Evolutionary conservation across 192 early-diverging fungal genomes (phyloP), one percentile per base, ranked within the genome.

Genomic region (Linnemannia zychae): DNA sequence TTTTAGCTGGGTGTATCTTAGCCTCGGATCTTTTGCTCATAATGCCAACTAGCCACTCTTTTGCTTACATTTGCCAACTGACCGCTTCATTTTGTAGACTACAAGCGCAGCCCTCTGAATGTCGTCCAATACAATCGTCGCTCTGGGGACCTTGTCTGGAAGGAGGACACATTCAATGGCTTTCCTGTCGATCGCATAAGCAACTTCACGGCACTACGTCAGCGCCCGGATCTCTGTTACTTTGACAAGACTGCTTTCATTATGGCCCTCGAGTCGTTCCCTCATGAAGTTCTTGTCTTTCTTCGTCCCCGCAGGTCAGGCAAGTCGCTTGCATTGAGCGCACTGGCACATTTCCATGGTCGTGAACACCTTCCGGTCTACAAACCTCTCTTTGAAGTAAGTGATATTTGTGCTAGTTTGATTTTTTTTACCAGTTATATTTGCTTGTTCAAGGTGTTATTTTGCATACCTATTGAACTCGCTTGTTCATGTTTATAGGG

Each of bases 161-260:
- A 69, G 17, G 49, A 82, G 66, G 81, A 67, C 37, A 50, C 75
- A 48, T 82, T 82, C 72, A 72, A 16, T 67, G 44, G 37, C 53
- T 77, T 77, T 72, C 81, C 81, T 46, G 75, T 66, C 34, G 34
- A 82, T 73, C 36, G 38, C 69, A 60, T 82, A 74, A 77, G 18
- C 81, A 37, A 77, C 78, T 79, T 79, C 70, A 76, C 66, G 67
- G 34, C 0, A 66, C 44, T 79, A 33, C 74, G 68, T 76, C 73
- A 79, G 69, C 33, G 69, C 16, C 40, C 73, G 40, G 53, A 80
- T 24, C 18, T 48, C 40, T 72, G 74, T 86, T 86, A 69, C 68
- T 86, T 86, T 44, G 84, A 86, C 70, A 77, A 79, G 9, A 80
- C 84, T 18, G 70, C 71, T 63, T 83, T 71, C 81, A 83, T 83